These are phyloP conservation scores for Babesia bigemina DNA, from an alignment of 169 alveolate species.

Conservation along the genomic window DNA sequence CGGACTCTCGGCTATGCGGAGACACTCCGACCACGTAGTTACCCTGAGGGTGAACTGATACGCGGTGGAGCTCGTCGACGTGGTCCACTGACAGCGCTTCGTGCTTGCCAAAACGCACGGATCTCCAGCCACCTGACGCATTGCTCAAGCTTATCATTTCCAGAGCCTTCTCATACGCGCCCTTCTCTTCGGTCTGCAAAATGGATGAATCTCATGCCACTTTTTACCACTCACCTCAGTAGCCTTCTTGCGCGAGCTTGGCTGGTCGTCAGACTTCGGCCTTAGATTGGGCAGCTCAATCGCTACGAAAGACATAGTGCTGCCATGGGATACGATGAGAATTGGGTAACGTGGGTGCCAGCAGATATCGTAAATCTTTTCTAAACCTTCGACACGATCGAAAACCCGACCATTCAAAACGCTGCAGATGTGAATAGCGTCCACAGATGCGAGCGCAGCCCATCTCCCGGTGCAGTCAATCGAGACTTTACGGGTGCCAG, in stretches of 20 bases:
- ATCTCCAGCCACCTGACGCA: constrained; percentile 11
- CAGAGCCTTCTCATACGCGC: constrained; percentile 25
- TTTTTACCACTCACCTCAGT: background rate
- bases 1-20: constrained; percentile 40
- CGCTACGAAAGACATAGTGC: constrained; percentile 35
- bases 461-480: constrained; percentile 53
- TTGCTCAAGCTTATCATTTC: constrained; percentile 8
- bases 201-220: background rate
- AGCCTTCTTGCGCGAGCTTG: constrained; percentile 9
- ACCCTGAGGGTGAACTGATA: constrained; percentile 37
- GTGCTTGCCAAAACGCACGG: constrained; percentile 1
- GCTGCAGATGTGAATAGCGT: constrained; percentile 15
- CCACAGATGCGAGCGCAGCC: constrained; percentile 28
- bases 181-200: constrained; percentile 1
- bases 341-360: constrained; percentile 67
- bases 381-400: constrained; percentile 34
- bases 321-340: constrained; percentile 42
- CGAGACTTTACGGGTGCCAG: constrained; percentile 6
- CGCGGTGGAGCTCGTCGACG: constrained; percentile 32
- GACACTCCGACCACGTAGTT: constrained; percentile 56
- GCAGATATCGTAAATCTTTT: constrained; percentile 20
- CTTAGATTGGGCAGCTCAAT: constrained; percentile 48
- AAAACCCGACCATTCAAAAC: constrained; percentile 45
- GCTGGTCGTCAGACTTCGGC: background rate
- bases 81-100: constrained; percentile 39